These are phyloP conservation scores for Ceriops decandra DNA, from an alignment of 345 rosid species.

Conservation along the genomic window DNA sequence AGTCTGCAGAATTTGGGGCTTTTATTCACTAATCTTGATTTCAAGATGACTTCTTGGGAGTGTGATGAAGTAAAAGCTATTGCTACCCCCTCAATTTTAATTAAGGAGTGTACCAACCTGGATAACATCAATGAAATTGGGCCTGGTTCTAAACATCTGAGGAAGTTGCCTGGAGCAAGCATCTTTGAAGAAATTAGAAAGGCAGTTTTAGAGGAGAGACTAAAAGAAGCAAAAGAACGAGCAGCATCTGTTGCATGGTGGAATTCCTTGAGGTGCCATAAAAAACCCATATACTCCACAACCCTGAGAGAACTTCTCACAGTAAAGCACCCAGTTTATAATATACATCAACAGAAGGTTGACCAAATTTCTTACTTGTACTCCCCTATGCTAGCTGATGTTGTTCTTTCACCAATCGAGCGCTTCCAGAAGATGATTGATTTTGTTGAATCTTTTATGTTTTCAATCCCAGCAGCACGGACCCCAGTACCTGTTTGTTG, in stretches of 20 bases:
- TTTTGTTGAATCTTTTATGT: slow-evolving; percentile 80
- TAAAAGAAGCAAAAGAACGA: slow-evolving; percentile 63
- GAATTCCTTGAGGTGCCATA: slow-evolving; percentile 95
- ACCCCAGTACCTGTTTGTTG: slow-evolving; percentile 72
- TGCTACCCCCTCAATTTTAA: slow-evolving; percentile 68
- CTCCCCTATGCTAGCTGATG: slow-evolving; percentile 75
- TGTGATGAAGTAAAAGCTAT: slow-evolving; percentile 65
- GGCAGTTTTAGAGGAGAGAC: slow-evolving; percentile 70
- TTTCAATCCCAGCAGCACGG: slow-evolving; percentile 96
- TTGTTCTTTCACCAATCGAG: slow-evolving; percentile 84
- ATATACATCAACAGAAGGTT: slow-evolving; percentile 50
- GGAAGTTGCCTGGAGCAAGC: slow-evolving; percentile 55
- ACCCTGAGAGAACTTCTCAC: slow-evolving; percentile 55
- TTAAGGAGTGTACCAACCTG: slow-evolving; percentile 43
- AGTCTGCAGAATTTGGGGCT: slow-evolving; percentile 70
- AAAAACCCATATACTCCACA: slow-evolving; percentile 77
- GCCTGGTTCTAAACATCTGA: slow-evolving; percentile 25
- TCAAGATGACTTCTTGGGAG: slow-evolving; percentile 89
- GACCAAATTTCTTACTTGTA: slow-evolving; percentile 43
- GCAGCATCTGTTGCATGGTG: slow-evolving; percentile 96
- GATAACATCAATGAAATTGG: slow-evolving; percentile 41
- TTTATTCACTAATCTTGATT: slow-evolving; percentile 73
- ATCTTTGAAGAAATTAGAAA: slow-evolving; percentile 84
- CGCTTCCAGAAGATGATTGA: slow-evolving; percentile 74
- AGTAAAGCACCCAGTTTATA: slow-evolving; percentile 56